Conservation (phyloP, 2,329 filamentous ascomycete genomes). For the Talaromyces islandicus region DNA sequence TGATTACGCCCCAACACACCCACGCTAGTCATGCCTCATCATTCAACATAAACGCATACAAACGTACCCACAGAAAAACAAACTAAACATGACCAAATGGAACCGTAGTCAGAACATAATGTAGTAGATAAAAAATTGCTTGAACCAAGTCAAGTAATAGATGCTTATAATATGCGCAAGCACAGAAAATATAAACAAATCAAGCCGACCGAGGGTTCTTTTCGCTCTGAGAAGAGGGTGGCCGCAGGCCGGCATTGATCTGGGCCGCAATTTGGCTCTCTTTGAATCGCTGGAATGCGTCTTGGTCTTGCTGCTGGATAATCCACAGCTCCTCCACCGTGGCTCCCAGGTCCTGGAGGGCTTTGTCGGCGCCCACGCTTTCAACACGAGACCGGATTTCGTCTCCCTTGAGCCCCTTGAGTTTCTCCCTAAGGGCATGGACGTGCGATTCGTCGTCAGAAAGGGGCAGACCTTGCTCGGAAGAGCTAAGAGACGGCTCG, state of each 20-base stretch:
- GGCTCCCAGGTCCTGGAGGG: conserved; percentile 37
- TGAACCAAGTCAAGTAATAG: neutral
- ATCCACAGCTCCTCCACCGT: conserved; percentile 41
- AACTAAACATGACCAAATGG: neutral
- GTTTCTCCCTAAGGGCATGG: conserved; percentile 36
- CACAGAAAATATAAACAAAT: neutral
- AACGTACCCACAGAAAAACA: neutral
- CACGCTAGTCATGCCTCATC: conserved; percentile 8
- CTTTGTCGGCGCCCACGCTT: conserved; percentile 31
- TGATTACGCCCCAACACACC: neutral
- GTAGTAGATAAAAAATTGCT: neutral
- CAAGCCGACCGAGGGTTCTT: neutral
- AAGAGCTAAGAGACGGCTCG: conserved; percentile 39
- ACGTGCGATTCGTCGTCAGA: conserved; percentile 39
- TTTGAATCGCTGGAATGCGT: conserved; percentile 39
- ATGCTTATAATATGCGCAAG: neutral
- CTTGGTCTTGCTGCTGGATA: conserved; percentile 36
- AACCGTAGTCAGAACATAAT: neutral
- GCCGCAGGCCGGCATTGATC: conserved; percentile 34
- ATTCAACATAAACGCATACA: neutral
- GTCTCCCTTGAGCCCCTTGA: conserved; percentile 38
- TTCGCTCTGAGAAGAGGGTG: conserved; percentile 9
- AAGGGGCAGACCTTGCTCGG: conserved; percentile 26
- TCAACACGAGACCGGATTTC: conserved; percentile 37
- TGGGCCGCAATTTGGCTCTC: conserved; percentile 43